A percentile compares a stretch with the other conserved stretches of the same genome.
These are phyloP conservation scores for Apiotrichum gamsii DNA, from an alignment of 1,284 basidiomycete genomes.

Conservation along the genomic window DNA sequence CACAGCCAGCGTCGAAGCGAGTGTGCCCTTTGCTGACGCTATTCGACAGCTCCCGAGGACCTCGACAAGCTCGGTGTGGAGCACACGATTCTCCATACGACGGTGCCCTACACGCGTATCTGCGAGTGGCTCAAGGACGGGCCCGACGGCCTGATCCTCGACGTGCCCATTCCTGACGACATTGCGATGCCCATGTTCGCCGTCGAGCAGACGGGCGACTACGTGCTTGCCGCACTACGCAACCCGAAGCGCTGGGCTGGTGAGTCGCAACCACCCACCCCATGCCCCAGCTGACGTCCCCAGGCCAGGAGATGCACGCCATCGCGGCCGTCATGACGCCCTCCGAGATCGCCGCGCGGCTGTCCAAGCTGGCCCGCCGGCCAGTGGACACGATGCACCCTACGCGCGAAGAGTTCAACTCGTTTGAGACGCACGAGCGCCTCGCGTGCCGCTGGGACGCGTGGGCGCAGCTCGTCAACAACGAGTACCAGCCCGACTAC, in stretches of 20 bases:
- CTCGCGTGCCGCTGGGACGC: constrained; percentile 15
- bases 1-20: not conserved
- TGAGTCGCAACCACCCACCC: constrained; percentile 4
- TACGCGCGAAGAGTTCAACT: constrained; percentile 24
- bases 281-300: not conserved
- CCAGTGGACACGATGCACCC: constrained; percentile 26
- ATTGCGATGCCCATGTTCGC: constrained; percentile 25
- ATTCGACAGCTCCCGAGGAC: constrained; percentile 28
- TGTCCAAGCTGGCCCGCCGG: constrained; percentile 21
- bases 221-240: constrained; percentile 28
- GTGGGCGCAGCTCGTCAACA: constrained; percentile 14
- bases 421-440: constrained; percentile 17
- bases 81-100: constrained; percentile 23
- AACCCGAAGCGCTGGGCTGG: constrained; percentile 31
- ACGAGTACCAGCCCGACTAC: constrained; percentile 11
- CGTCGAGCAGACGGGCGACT: constrained; percentile 34
- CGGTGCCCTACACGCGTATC: constrained; percentile 13
- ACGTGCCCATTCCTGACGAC: constrained; percentile 29
- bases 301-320: constrained; percentile 31
- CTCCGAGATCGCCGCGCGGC: constrained; percentile 20
- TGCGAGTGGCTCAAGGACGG: constrained; percentile 12
- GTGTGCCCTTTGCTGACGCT: not conserved
- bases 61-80: constrained; percentile 22
- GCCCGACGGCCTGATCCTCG: constrained; percentile 12
- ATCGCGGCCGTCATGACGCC: constrained; percentile 23